A percentile compares a stretch with the other conserved stretches of the same genome.
Conservation (phyloP, 2,329 filamentous ascomycete genomes). For the Pseudopithomyces chartarum region DNA sequence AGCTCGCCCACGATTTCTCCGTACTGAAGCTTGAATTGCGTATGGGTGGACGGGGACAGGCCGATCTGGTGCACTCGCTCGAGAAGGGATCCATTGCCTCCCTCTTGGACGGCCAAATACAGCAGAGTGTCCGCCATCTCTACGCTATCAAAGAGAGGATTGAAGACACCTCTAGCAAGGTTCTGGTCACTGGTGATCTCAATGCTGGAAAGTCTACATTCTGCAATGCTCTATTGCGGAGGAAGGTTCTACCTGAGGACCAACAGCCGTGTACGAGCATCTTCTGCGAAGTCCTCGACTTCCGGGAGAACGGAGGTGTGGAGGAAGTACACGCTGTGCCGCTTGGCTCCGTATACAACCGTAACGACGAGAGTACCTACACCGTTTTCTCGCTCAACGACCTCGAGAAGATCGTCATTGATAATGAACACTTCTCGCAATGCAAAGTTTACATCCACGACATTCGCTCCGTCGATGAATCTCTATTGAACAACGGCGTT, state of each 20-base stretch:
- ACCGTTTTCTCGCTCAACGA: conserved; percentile 80
- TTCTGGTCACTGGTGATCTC: conserved; percentile 91
- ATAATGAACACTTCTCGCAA: conserved; percentile 86
- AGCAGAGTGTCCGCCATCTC: conserved; percentile 89
- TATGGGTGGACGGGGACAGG: conserved; percentile 81
- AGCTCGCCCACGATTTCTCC: conserved; percentile 95
- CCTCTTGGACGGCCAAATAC: conserved; percentile 90
- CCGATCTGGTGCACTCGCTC: conserved; percentile 90
- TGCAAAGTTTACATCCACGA: conserved; percentile 98
- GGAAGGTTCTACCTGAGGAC: conserved; percentile 93
- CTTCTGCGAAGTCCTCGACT: conserved; percentile 95
- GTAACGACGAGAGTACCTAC: conserved; percentile 92
- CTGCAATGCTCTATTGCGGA: conserved; percentile 91
- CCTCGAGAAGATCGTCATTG: conserved; percentile 85
- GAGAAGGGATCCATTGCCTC: conserved; percentile 92
- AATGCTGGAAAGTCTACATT: conserved; percentile 99
- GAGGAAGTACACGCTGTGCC: conserved; percentile 97
- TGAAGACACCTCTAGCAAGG: conserved; percentile 96
- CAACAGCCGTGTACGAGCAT: conserved; percentile 98
- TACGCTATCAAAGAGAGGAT: conserved; percentile 87
- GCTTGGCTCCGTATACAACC: conserved; percentile 77
- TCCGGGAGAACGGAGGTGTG: conserved; percentile 83
- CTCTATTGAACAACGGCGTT: conserved; percentile 93
- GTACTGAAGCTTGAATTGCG: conserved; percentile 94
- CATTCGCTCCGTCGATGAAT: conserved; percentile 85